Percentiles rank a stretch among this genome's conserved stretches.
These are phyloP conservation scores for Aspergillus terreus DNA, from an alignment of 2,329 filamentous ascomycete genomes.

Conservation along the genomic window DNA sequence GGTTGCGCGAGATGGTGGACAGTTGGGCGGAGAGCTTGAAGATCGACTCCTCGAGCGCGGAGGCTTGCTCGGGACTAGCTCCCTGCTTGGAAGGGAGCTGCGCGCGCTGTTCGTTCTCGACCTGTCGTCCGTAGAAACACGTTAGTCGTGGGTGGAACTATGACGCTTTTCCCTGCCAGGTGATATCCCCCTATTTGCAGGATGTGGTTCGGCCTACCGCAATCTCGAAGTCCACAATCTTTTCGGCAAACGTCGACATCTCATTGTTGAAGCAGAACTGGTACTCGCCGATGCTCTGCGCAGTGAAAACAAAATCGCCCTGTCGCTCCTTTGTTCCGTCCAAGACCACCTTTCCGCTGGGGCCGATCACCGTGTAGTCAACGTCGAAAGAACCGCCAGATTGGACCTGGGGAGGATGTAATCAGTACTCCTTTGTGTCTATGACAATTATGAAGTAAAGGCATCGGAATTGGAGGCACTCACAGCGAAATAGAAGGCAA, in stretches of 20 bases:
- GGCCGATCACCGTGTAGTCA: conserved; percentile 84
- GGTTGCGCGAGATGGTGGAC: conserved; percentile 91
- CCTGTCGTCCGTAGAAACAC: conserved; percentile 46
- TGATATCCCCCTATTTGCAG: too few relatives aligned
- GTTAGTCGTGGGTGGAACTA: too few relatives aligned
- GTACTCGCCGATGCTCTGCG: conserved; percentile 82
- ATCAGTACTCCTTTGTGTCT: not conserved
- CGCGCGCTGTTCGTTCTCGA: conserved; percentile 84
- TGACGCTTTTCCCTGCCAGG: too few relatives aligned
- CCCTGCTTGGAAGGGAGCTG: conserved; percentile 85
- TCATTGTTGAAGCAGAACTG: conserved; percentile 98
- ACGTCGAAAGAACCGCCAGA: conserved; percentile 96
- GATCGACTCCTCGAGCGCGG: conserved; percentile 84
- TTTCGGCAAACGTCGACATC: conserved; percentile 97
- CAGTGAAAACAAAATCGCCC: conserved; percentile 97
- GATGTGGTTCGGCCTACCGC: conserved; percentile 58
- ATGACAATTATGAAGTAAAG: not conserved
- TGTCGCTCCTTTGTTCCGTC: conserved; percentile 88
- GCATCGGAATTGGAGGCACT: conserved; percentile 27
- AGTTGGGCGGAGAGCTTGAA: conserved; percentile 91
- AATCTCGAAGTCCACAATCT: conserved; percentile 97
- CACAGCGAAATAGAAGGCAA: conserved; percentile 98
- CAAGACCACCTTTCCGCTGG: conserved; percentile 74
- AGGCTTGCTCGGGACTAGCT: conserved; percentile 82
- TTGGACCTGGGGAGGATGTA: conserved; percentile 68